Percentiles rank a stretch among this genome's conserved stretches.
Evolutionary conservation across 2,329 filamentous ascomycete species (phyloP).

Genomic region (Fusarium graminum): DNA sequence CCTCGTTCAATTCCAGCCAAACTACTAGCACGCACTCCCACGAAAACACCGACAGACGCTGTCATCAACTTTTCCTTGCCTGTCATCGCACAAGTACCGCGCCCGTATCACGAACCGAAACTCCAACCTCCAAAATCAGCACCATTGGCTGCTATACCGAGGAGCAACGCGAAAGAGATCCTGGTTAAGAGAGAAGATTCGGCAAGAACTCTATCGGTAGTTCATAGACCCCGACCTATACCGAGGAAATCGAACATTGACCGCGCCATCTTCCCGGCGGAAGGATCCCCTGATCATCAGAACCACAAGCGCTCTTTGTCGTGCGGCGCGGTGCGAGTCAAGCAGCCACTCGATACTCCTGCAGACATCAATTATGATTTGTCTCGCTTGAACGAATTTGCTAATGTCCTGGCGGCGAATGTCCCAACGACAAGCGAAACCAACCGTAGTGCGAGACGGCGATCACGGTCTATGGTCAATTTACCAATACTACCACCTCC

Average conservation of each 20-base stretch:
- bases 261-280: constrained; percentile 62
- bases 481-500: constrained; percentile 37
- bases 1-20: constrained; percentile 9
- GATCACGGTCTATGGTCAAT: constrained; percentile 48
- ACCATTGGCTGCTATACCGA: constrained; percentile 38
- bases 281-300: constrained; percentile 54
- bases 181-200: constrained; percentile 17
- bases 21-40: constrained; percentile 15
- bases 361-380: constrained; percentile 56
- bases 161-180: constrained; percentile 36
- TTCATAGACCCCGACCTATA: constrained; percentile 69
- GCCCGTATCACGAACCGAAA: constrained; percentile 48
- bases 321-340: constrained; percentile 59
- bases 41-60: constrained; percentile 21
- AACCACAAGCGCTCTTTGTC: constrained; percentile 65
- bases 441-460: constrained; percentile 42
- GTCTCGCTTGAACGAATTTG: constrained; percentile 61
- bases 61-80: constrained; percentile 45
- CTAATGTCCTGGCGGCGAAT: constrained; percentile 24
- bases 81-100: constrained; percentile 39
- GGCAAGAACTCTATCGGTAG: constrained; percentile 50
- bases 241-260: constrained; percentile 63
- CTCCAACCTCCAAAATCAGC: constrained; percentile 27
- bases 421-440: constrained; percentile 13
- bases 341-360: constrained; percentile 66